Evolutionary conservation across 108 stramenopile genomes (phyloP), one percentile per base, ranked within the genome.

Genomic region (Cylindrotheca closterium): DNA sequence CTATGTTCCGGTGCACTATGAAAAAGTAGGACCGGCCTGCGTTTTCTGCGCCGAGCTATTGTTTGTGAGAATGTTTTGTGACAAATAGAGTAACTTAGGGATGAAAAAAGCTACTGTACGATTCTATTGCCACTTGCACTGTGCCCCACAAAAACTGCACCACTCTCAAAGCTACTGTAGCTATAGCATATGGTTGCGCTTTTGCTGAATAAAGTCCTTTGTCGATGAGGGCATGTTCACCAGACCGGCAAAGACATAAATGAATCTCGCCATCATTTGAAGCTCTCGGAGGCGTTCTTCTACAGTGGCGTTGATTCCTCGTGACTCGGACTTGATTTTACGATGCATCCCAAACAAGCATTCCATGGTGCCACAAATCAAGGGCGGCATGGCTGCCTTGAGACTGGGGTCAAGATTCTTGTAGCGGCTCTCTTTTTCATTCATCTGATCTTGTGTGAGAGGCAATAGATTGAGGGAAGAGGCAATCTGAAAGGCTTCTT

Each of bases 231-330:
- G 67, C 53, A 82, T 60, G 45, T 59, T 54, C 22, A 84, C 68
- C n/a, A 87, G 57, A 3, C 89, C 81, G 27, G 87, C 63, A 72
- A 85, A 88, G 30, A 89, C 82, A 1, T 87, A 83, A 21, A 93
- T 32, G 59, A 87, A 68, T 21, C 87, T 74, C 1, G 87, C 88
- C 25, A 70, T 70, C 7, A 56, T 63, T 28, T 76, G 74, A 27
- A 90, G 51, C 12, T 90, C 84, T 49, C 32, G 37, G n/a, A 88
- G 61, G 19, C 69, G 78, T 30, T 30, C 52, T 31, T 56, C 55
- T 3, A 72, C 71, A n/a, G 21, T 50, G 0, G 32, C 47, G 25
- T 55, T 37, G 32, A 65, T 33, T 30, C 71, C 63, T 1, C 63
- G 55, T 29, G 73, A 54, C 51, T 74, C 60, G 19, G 73, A 61